These are phyloP conservation scores for Coemansia sp. DNA, from an alignment of 192 early-diverging fungal species.

Conservation along the genomic window DNA sequence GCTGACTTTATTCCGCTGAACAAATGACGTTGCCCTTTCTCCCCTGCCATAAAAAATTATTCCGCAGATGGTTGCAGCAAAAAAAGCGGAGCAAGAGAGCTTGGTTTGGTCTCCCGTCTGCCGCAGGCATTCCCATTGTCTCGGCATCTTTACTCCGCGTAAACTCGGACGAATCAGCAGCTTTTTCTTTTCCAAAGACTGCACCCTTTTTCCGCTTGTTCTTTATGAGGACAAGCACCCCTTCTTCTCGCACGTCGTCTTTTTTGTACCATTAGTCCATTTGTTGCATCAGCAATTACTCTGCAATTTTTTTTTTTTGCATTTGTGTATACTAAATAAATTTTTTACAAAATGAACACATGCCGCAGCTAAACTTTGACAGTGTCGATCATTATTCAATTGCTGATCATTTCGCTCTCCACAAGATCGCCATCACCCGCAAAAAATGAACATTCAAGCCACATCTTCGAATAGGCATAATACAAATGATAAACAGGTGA, in stretches of 20 bases:
- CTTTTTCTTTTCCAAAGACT: neutral
- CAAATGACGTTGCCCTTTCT: neutral
- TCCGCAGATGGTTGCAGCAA: neutral
- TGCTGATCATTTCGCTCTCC: neutral
- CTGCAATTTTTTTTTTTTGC: neutral
- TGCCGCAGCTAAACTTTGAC: neutral
- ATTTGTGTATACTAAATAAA: neutral
- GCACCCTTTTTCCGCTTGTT: too few relatives aligned
- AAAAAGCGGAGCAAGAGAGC: neutral
- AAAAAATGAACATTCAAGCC: neutral
- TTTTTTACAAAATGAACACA: neutral
- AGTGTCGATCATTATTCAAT: neutral
- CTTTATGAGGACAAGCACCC: too few relatives aligned
- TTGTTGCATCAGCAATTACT: neutral
- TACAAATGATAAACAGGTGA: neutral
- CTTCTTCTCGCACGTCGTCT: too few relatives aligned
- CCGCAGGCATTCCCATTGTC: neutral
- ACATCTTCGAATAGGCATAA: neutral
- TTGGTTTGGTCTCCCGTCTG: neutral
- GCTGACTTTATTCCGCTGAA: neutral
- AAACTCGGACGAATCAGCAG: neutral
- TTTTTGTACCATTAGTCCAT: conserved; percentile 4
- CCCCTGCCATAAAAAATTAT: neutral
- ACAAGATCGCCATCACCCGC: neutral
- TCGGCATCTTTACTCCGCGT: neutral